phyloP scores from a whole-genome alignment of 2,329 filamentous ascomycete species.

The Aureobasidium sp. region DNA sequence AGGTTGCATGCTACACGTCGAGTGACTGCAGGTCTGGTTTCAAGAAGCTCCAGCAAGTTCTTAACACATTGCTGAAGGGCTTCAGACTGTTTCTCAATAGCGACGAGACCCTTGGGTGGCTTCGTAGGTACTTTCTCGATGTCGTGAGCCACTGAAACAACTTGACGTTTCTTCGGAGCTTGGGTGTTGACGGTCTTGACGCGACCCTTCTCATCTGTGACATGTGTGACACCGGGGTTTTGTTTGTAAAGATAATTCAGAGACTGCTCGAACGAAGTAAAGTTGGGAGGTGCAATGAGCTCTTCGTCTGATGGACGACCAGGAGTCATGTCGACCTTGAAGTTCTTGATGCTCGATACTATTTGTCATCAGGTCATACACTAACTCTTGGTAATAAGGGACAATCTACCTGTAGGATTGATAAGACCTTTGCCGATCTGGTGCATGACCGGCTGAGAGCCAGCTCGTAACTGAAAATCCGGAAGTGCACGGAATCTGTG shows the following conservation, averaged over 20 bases:
- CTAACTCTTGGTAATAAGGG: neutral
- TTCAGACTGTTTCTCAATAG: constrained; percentile 33
- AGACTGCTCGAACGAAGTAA: constrained; percentile 24
- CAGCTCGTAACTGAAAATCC: constrained; percentile 59
- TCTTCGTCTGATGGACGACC: constrained; percentile 55
- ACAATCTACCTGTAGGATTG: constrained; percentile 37
- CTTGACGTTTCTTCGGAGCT: constrained; percentile 52
- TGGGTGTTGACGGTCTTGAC: constrained; percentile 23
- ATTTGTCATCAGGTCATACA: neutral
- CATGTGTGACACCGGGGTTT: constrained; percentile 13
- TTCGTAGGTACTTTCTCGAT: constrained; percentile 53
- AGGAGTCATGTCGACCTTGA: constrained; percentile 57
- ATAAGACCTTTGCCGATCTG: constrained; percentile 61
- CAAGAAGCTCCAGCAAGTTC: constrained; percentile 57
- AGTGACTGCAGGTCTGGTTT: constrained; percentile 76
- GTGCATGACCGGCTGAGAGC: constrained; percentile 51
- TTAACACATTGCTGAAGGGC: constrained; percentile 53
- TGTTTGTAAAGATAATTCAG: constrained; percentile 17
- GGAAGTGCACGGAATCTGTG: constrained; percentile 80
- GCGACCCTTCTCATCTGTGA: constrained; percentile 13
- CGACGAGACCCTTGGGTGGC: constrained; percentile 49
- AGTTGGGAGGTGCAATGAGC: constrained; percentile 44
- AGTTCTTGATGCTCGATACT: constrained; percentile 54
- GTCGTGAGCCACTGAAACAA: constrained; percentile 52
- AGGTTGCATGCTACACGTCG: constrained; percentile 71